Evolutionary conservation across 2,329 filamentous ascomycete genomes (phyloP).

Genomic region (Fusarium pseudonygamai): DNA sequence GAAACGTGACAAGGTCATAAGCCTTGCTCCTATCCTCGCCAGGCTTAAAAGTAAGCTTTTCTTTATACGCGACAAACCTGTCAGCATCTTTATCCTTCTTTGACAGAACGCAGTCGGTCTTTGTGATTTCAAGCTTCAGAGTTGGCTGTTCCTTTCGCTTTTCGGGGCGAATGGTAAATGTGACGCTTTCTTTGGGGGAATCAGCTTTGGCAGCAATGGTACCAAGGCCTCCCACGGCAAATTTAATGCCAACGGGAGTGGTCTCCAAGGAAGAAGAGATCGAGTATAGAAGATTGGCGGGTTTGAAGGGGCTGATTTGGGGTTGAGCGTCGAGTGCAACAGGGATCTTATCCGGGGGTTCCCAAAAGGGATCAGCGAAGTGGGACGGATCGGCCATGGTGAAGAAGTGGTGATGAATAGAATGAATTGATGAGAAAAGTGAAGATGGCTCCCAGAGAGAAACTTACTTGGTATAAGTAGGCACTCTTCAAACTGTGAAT

Average conservation of each 20-base stretch:
- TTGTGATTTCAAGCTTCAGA: neutral
- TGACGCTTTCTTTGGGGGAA: neutral
- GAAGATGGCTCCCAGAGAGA: too few relatives aligned
- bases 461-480: too few relatives aligned
- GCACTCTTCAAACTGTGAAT: neutral
- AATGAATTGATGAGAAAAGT: too few relatives aligned
- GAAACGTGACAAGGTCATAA: neutral
- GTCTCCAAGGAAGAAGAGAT: neutral
- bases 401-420: neutral
- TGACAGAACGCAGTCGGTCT: neutral
- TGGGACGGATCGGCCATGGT: neutral
- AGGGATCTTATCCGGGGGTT: neutral
- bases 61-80: neutral
- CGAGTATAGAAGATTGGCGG: neutral
- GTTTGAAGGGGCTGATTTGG: neutral
- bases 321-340: neutral
- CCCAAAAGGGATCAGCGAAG: neutral
- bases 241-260: accelerated
- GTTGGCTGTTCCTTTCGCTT: neutral
- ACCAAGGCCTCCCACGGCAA: neutral
- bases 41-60: accelerated
- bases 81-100: neutral
- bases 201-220: neutral
- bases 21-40: neutral
- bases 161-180: neutral